These are phyloP conservation scores for Diaporthe nobilis DNA, from an alignment of 2,329 filamentous ascomycete genomes.

Conservation along the genomic window DNA sequence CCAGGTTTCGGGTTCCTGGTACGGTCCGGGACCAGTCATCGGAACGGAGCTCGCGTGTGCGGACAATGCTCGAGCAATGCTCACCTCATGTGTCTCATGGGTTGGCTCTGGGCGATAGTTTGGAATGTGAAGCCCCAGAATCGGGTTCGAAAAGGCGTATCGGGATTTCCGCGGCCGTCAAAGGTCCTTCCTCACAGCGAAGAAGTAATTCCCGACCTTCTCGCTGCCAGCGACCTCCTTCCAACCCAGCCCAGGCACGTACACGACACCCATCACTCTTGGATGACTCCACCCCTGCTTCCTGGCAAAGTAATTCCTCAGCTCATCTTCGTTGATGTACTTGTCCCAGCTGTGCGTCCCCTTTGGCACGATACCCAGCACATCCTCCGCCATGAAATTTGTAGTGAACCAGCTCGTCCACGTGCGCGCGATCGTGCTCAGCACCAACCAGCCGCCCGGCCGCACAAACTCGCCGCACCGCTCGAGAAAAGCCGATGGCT, in stretches of 20 bases:
- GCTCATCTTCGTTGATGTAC: conserved; percentile 90
- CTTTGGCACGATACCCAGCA: conserved; percentile 87
- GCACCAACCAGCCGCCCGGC: conserved; percentile 92
- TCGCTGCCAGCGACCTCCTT: conserved; percentile 85
- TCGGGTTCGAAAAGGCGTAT: background rate
- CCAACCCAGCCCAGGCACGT: conserved; percentile 93
- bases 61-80: background rate
- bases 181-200: conserved; percentile 75
- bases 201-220: conserved; percentile 95
- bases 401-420: conserved; percentile 93
- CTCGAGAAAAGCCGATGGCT: conserved; percentile 81
- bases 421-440: conserved; percentile 92
- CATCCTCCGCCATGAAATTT: conserved; percentile 90
- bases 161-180: background rate
- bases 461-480: conserved; percentile 81
- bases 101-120: too few species aligned
- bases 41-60: background rate
- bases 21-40: background rate
- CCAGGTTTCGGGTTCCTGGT: background rate
- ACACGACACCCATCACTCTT: conserved; percentile 84
- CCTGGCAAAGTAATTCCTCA: conserved; percentile 69
- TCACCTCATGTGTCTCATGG: background rate
- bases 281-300: conserved; percentile 72
- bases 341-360: conserved; percentile 98
- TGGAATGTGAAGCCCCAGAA: background rate